These are phyloP conservation scores for Vanderwaltozyma yarrowii DNA, from an alignment of 805 yeast genomes.

Conservation along the genomic window DNA sequence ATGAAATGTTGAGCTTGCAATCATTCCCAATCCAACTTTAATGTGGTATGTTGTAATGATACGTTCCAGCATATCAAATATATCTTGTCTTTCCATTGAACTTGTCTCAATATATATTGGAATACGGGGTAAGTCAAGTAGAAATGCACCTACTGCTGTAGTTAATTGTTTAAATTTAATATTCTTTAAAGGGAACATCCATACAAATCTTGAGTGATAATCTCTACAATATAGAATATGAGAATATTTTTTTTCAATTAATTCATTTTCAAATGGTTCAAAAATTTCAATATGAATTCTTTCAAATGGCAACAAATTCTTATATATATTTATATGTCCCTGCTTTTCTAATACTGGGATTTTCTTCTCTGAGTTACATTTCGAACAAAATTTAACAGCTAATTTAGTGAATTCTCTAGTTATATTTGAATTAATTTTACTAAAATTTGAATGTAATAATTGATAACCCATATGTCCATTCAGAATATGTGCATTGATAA, in stretches of 20 bases:
- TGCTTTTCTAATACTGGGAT: slow-evolving; percentile 7
- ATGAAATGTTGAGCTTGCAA: slow-evolving; percentile 11
- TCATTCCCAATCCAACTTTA: slow-evolving; percentile 23
- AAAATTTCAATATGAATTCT: slow-evolving; percentile 25
- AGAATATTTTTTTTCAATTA: slow-evolving; percentile 21
- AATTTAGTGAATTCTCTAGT: slow-evolving; percentile 13
- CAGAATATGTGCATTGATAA: slow-evolving; percentile 25
- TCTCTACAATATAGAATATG: slow-evolving; percentile 23
- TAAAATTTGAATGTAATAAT: slow-evolving; percentile 10
- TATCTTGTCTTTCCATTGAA: slow-evolving; percentile 21
- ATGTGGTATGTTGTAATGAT: slow-evolving; percentile 16
- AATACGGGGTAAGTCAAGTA: slow-evolving; percentile 14
- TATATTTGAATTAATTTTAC: slow-evolving; percentile 18
- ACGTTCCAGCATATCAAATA: slow-evolving; percentile 21
- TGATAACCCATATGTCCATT: slow-evolving; percentile 18
- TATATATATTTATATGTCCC: slow-evolving; percentile 12
- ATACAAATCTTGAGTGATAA: slow-evolving; percentile 21
- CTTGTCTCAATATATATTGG: slow-evolving; percentile 25
- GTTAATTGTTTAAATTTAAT: slow-evolving; percentile 16
- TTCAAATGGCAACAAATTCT: slow-evolving; percentile 17
- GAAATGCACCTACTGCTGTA: slow-evolving; percentile 8
- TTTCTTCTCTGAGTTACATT: slow-evolving; percentile 16
- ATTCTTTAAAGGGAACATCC: slow-evolving; percentile 24
- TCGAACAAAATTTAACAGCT: slow-evolving; percentile 20
- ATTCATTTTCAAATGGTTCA: slow-evolving; percentile 15